Evolutionary conservation across 129 eudicot species (phyloP).

Genomic region (Tagetes erecta): DNA sequence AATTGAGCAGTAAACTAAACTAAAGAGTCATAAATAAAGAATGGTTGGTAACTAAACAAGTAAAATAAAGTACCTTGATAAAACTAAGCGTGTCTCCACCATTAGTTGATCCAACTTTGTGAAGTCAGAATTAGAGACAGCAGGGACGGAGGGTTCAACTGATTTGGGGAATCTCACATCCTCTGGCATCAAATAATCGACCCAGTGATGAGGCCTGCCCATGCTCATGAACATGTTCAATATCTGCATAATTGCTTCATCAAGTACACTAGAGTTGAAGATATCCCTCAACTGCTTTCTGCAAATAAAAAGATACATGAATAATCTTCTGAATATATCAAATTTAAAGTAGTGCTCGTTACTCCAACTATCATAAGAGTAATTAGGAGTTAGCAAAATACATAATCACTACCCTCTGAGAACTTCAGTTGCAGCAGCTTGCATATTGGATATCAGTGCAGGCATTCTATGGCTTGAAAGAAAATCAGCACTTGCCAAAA

Average conservation of each 20-base stretch:
- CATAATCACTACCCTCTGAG: constrained; percentile 62
- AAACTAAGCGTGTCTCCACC: constrained; percentile 71
- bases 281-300: constrained; percentile 84
- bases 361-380: neutral
- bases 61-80: constrained; percentile 57
- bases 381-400: neutral
- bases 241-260: constrained; percentile 67
- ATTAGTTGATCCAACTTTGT: constrained; percentile 74
- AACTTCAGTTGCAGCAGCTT: constrained; percentile 76
- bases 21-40: neutral
- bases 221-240: constrained; percentile 77
- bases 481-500: constrained; percentile 82
- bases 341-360: neutral
- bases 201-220: constrained; percentile 77
- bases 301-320: constrained; percentile 37
- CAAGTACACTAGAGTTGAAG: constrained; percentile 60
- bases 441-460: constrained; percentile 54
- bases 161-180: constrained; percentile 44
- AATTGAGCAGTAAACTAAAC: neutral
- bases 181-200: constrained; percentile 82
- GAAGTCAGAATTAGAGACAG: constrained; percentile 37
- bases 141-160: constrained; percentile 18
- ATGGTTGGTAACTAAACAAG: neutral
- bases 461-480: constrained; percentile 73
- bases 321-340: neutral